phyloP scores from a whole-genome alignment of 139 green algal genomes.

The Micromonas pusilla region DNA sequence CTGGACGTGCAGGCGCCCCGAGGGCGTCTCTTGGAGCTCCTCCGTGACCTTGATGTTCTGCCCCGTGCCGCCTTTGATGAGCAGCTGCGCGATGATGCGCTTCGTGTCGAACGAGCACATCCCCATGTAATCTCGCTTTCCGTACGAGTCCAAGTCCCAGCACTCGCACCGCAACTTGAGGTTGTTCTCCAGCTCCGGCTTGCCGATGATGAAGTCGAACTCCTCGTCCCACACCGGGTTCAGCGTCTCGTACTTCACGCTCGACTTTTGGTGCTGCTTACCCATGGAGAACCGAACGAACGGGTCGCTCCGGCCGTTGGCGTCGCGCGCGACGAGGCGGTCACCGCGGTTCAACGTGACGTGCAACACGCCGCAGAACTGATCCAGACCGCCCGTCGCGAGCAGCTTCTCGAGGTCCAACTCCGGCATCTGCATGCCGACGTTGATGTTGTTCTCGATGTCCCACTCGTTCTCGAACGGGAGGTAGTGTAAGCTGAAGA shows the following conservation, averaged over 20 bases:
- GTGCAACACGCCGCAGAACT: slow-evolving; percentile 5
- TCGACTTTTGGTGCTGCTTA: neutral
- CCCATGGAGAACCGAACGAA: neutral
- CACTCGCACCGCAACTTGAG: neutral
- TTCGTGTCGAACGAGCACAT: neutral
- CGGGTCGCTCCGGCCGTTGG: neutral
- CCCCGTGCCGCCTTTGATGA: no score
- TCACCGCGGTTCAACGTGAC: neutral
- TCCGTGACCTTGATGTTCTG: no score
- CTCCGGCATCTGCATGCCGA: neutral
- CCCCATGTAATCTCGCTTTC: neutral
- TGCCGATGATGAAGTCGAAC: slow-evolving; percentile 4
- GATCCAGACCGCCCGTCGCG: neutral
- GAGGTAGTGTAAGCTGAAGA: neutral
- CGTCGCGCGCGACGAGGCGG: neutral
- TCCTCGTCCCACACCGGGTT: slow-evolving; percentile 1
- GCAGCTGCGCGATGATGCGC: neutral
- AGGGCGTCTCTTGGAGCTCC: no score
- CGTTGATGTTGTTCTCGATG: neutral
- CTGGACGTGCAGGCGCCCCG: no score
- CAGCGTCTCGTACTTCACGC: neutral
- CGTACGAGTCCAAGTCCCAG: neutral
- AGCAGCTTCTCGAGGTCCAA: neutral
- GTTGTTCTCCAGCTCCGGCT: neutral
- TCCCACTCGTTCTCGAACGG: slow-evolving; percentile 9